Conservation (phyloP, 352 stramenopile genomes). For the Phytophthora cactorum region DNA sequence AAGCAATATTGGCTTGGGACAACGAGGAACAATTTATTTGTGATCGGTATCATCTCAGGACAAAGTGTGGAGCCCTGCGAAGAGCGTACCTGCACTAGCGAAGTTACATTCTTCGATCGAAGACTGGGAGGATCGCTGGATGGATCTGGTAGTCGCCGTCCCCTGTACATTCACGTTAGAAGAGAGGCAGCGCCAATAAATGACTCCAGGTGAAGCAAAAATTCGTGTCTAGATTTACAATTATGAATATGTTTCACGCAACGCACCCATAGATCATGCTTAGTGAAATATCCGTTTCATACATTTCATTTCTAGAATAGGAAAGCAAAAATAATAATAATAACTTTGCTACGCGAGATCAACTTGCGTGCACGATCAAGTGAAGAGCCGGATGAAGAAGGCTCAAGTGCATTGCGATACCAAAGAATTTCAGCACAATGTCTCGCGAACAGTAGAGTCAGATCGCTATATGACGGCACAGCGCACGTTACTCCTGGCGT, state of each 20-base stretch:
- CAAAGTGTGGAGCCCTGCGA: conserved; percentile 21
- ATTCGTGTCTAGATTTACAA: too few relatives aligned
- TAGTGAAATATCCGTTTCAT: not conserved
- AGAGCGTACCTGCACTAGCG: conserved; percentile 19
- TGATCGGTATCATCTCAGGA: conserved; percentile 24
- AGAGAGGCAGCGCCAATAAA: conserved; percentile 6
- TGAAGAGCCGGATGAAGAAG: not conserved
- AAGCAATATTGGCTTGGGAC: conserved; percentile 30
- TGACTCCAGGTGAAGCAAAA: not conserved
- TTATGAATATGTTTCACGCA: too few relatives aligned
- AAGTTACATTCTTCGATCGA: conserved; percentile 22
- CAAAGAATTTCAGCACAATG: not conserved
- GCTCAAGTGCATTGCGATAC: not conserved
- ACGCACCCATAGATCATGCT: too few relatives aligned
- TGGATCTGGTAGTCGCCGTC: conserved; percentile 6
- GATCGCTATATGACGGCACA: conserved; percentile 1
- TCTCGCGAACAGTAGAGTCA: not conserved
- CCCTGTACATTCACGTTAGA: conserved; percentile 19
- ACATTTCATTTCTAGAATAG: not conserved
- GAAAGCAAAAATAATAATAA: too few relatives aligned
- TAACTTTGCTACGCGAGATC: too few relatives aligned
- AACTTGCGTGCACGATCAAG: too few relatives aligned
- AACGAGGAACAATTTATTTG: conserved; percentile 21
- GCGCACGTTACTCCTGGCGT: conserved; percentile 13
- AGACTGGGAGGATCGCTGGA: conserved; percentile 13